phyloP scores from a whole-genome alignment of 2,329 filamentous ascomycete genomes.

The Colletotrichum eremochloae region DNA sequence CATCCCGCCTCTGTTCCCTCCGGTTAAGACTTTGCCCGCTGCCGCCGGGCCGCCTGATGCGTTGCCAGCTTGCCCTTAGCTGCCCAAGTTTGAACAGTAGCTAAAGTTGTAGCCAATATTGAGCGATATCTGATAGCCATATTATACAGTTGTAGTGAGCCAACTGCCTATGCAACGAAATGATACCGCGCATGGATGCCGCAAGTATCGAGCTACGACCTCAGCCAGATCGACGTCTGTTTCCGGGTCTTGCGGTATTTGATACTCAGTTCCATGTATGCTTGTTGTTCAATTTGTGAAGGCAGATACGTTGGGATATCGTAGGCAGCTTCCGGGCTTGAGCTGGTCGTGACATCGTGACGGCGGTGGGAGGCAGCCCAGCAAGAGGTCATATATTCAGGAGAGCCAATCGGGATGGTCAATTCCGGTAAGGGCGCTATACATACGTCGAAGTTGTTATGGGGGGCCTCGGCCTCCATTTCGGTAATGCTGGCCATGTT shows the following conservation, averaged over 20 bases:
- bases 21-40: constrained; percentile 44
- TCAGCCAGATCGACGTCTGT: background rate
- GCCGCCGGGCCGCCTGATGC: too few species aligned
- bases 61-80: background rate
- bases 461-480: constrained; percentile 50
- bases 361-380: constrained; percentile 9
- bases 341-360: constrained; percentile 9
- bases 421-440: constrained; percentile 26
- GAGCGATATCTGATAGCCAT: background rate
- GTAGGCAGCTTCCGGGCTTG: background rate
- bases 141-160: too few species aligned
- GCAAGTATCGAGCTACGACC: background rate
- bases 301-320: background rate
- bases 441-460: constrained; percentile 55
- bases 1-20: too few species aligned
- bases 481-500: constrained; percentile 27
- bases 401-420: background rate
- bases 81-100: background rate
- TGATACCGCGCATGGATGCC: background rate
- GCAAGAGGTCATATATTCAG: background rate
- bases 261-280: background rate
- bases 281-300: background rate
- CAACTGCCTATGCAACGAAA: background rate
- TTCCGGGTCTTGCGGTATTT: background rate
- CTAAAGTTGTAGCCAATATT: background rate